Evolutionary conservation across 2,329 filamentous ascomycete genomes (phyloP), one percentile per base, ranked within the genome.

Genomic region (Alternaria sp.): DNA sequence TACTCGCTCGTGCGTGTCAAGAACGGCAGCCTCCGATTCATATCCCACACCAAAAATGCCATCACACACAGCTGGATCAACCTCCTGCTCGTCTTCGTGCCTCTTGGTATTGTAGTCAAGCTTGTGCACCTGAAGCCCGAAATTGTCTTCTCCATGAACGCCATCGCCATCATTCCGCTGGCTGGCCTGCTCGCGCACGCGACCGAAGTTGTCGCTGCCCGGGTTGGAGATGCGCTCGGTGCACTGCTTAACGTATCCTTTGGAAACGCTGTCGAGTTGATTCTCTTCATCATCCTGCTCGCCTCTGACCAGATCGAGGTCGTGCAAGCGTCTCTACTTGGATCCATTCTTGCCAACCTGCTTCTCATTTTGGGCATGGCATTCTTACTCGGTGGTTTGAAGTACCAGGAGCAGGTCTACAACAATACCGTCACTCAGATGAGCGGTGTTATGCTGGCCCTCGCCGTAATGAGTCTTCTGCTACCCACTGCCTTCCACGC

Each of bases 361-460:
- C 85, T 97, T 23, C 86, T 97, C 64, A 97, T 97, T 75, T 82
- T 97, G 71, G 94, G 94, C 74, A 97, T 97, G 93, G 90, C 90
- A 61, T 97, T 97, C 80, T 87, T 97, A 56, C 82, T 96, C 23
- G 94, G 94, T 75, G 94, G 94, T 67, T 83, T 97, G 58, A 90
- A 93, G 66, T 97, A 89, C 79, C 90, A 92, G 77, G 94, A 97
- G 83, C 94, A 97, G 84, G 90, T 97, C 66, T 97, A 97, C 82
- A 97, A 97, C 82, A 96, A 90, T 81, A 97, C 93, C 21, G 93
- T 97, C 62, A 97, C 94, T 1, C 94, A 97, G 79, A 97, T 97
- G 93, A 97, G 93, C 78, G 94, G 94, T 55, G 97, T 93, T 82
- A 85, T 97, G 71, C 87, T 97, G 71, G 96, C 93, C 84, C 81